These are phyloP conservation scores for Oemleria cerasiformis DNA, from an alignment of 306 rosid species.

Conservation along the genomic window DNA sequence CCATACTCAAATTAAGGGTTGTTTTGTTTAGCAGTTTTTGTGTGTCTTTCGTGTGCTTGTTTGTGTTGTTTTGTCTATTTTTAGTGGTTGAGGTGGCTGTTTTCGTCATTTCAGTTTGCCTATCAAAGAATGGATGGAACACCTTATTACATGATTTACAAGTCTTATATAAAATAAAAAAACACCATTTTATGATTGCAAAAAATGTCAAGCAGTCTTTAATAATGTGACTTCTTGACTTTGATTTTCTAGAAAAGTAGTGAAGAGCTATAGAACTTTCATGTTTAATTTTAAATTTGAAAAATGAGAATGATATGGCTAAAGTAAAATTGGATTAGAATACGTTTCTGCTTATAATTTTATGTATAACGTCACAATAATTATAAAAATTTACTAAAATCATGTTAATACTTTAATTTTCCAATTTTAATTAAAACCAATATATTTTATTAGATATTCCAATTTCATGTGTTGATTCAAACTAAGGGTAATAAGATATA, in stretches of 20 bases:
- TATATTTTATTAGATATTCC: no score
- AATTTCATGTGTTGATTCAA: no score
- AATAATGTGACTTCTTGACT: conserved; percentile 8
- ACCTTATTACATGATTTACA: conserved; percentile 38
- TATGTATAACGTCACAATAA: no score
- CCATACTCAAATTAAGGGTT: not conserved
- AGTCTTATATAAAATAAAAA: not conserved
- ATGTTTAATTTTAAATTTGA: not conserved
- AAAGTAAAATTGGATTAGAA: no score
- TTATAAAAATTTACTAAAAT: no score
- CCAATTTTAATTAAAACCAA: no score
- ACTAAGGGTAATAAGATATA: no score
- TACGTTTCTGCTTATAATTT: no score
- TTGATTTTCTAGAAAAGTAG: conserved; percentile 15
- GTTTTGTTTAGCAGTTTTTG: not conserved
- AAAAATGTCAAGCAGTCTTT: not conserved
- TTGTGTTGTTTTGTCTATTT: conserved; percentile 50
- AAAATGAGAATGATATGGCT: not conserved
- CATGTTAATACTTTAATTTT: no score
- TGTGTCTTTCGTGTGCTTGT: not conserved
- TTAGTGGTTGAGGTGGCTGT: conserved; percentile 48
- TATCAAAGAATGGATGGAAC: conserved; percentile 41
- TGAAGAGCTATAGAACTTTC: not conserved
- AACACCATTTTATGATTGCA: not conserved
- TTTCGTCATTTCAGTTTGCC: conserved; percentile 13